Evolutionary conservation across 1,139 yeast genomes (phyloP), one percentile per base, ranked within the genome.

Genomic region (Zygoascus hellenicus): DNA sequence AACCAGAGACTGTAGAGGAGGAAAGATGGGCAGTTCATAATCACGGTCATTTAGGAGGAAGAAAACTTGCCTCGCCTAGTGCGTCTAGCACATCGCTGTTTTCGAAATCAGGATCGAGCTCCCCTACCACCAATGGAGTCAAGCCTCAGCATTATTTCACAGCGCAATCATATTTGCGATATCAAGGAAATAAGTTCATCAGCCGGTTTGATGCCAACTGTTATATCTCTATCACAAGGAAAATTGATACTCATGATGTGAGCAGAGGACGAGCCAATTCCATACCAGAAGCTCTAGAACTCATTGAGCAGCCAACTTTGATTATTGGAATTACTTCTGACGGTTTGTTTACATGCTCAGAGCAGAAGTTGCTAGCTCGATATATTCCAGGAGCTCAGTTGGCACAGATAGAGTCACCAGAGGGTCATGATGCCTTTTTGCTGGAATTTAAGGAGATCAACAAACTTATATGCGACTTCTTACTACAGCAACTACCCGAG

Each of bases 381-480:
- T 71, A 81, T 61, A 77, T 92, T 49, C 94, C 94, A 5, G 74
- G 83, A 55, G 75, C 95, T 1, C 65, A 58, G 5, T 71, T 92
- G 54, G 80, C 81, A 55, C 79, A 79, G 58, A 81, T 92, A 45
- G 80, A 83, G 53, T 88, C 97, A 1, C 95, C 94, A n/a, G 98
- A 92, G 60, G 98, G 98, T 14, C 98, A 92, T 62, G 98, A 92
- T 70, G 98, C 98, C 1, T 92, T 92, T 62, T 70, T 92, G 53
- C 72, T 92, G 45, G 98, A 92, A 65, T 92, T 92, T 65, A 84
- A 80, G 46, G 79, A 81, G 48, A 88, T 92, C 50, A 87, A 94
- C 64, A 70, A 75, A 35, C 72, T 83, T 54, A 80, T 95, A 51
- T 68, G 77, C 40, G 77, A 76, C 2, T 92, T 90, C 64, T 72